A percentile compares a stretch with the other conserved stretches of the same genome.
phyloP scores from a whole-genome alignment of 768 basidiomycete species.

The Hemileccinum rubropunctum region DNA sequence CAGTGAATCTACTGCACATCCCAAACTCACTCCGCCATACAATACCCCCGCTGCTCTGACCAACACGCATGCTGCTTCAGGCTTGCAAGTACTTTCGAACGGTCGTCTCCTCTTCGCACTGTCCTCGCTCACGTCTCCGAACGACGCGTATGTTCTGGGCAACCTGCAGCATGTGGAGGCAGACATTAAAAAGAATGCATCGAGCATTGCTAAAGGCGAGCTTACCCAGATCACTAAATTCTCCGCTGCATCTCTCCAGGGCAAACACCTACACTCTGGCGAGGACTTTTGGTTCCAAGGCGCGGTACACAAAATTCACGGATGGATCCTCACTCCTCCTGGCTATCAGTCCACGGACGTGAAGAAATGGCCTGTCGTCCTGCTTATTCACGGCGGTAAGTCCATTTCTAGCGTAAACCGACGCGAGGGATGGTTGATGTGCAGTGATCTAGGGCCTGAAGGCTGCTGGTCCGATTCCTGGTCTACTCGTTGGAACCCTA shows the following conservation, averaged over 20 bases:
- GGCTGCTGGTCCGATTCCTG: slow-evolving; percentile 89
- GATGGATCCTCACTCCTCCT: slow-evolving; percentile 79
- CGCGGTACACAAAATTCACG: slow-evolving; percentile 74
- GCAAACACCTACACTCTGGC: slow-evolving; percentile 57
- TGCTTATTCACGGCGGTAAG: slow-evolving; percentile 78
- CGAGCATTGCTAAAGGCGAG: slow-evolving; percentile 29
- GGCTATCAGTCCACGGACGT: slow-evolving; percentile 65
- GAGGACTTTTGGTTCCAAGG: slow-evolving; percentile 93
- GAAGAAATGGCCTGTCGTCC: slow-evolving; percentile 75
- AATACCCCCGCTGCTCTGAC: slow-evolving; percentile 59
- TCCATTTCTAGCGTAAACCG: not conserved
- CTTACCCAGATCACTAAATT: slow-evolving; percentile 64
- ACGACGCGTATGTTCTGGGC: slow-evolving; percentile 69
- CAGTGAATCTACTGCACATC: slow-evolving; percentile 48
- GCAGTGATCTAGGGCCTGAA: slow-evolving; percentile 54
- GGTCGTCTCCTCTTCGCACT: slow-evolving; percentile 68
- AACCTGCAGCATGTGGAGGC: slow-evolving; percentile 45
- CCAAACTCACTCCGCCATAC: slow-evolving; percentile 41
- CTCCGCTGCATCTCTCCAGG: slow-evolving; percentile 50
- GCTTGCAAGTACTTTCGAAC: slow-evolving; percentile 56
- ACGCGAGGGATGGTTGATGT: not conserved
- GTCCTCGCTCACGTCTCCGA: slow-evolving; percentile 75
- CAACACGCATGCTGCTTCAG: slow-evolving; percentile 52
- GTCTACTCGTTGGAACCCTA: slow-evolving; percentile 92
- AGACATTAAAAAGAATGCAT: slow-evolving; percentile 33